A percentile compares a stretch with the other conserved stretches of the same genome.
Evolutionary conservation across 2,329 filamentous ascomycete genomes (phyloP).

Genomic region (Pestalotiopsis sp.): DNA sequence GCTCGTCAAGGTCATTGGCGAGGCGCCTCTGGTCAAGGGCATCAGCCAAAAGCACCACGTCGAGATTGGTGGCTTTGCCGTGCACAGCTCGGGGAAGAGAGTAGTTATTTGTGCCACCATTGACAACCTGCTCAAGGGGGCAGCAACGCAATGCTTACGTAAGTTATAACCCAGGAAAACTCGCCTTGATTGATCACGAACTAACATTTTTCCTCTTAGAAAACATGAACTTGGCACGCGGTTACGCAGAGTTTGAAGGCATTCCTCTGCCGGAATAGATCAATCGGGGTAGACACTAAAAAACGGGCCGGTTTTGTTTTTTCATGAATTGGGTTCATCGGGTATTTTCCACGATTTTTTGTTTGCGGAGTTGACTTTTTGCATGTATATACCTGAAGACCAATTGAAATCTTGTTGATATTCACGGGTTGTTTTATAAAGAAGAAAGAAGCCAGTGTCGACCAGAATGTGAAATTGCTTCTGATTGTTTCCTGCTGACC

Average conservation of each 20-base stretch:
- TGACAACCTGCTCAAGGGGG: slow-evolving; percentile 92
- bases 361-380: background rate
- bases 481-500: no score
- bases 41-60: slow-evolving; percentile 86
- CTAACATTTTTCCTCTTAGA: slow-evolving; percentile 40
- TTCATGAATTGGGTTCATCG: slow-evolving; percentile 1
- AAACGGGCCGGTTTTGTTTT: slow-evolving; percentile 5
- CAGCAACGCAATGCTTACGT: slow-evolving; percentile 90
- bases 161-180: slow-evolving; percentile 43
- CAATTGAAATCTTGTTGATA: slow-evolving; percentile 11
- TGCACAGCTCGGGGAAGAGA: slow-evolving; percentile 84
- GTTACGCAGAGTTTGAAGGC: slow-evolving; percentile 72
- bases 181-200: background rate
- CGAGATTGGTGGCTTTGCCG: slow-evolving; percentile 95
- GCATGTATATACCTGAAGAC: slow-evolving; percentile 11
- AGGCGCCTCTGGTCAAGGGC: slow-evolving; percentile 81
- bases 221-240: slow-evolving; percentile 75
- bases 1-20: slow-evolving; percentile 88
- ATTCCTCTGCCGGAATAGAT: slow-evolving; percentile 49
- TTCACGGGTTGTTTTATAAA: background rate
- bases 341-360: background rate
- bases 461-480: background rate
- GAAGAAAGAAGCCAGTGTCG: background rate
- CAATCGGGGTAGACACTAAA: slow-evolving; percentile 16
- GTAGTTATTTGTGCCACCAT: slow-evolving; percentile 95